Evolutionary conservation across 140 eudicot species (phyloP).

Genomic region (Flaveria floridana): DNA sequence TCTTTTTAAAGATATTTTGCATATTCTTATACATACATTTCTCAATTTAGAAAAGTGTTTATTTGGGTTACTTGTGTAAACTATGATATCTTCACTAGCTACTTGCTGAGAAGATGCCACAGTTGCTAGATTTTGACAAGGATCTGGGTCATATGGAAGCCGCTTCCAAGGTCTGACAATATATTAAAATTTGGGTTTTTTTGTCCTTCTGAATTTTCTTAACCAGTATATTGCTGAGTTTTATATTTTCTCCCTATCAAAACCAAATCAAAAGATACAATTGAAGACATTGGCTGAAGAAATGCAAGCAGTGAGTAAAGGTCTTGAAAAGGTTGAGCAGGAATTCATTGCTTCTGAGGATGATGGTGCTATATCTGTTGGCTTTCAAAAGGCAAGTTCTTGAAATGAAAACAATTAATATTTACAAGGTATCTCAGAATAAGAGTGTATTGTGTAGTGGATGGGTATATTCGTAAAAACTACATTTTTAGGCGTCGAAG

Average conservation of each 20-base stretch:
- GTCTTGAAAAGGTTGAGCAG: conserved; percentile 96
- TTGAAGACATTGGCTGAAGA: conserved; percentile 95
- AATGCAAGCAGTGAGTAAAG: conserved; percentile 99
- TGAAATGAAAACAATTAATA: background rate
- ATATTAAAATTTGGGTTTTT: background rate
- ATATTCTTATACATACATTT: conserved; percentile 5
- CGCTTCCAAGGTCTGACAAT: conserved; percentile 74
- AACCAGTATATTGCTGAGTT: background rate
- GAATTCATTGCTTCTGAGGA: conserved; percentile 84
- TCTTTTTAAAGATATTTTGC: background rate
- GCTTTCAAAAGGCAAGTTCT: conserved; percentile 71
- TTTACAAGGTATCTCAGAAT: background rate
- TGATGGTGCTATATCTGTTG: conserved; percentile 76
- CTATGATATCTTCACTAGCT: conserved; percentile 44
- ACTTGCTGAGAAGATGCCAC: conserved; percentile 86
- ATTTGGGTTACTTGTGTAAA: conserved; percentile 25
- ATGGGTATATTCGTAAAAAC: conserved; percentile 9
- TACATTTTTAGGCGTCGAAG: conserved; percentile 65
- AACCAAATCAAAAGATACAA: conserved; percentile 57
- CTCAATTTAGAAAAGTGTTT: conserved; percentile 5
- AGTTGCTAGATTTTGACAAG: conserved; percentile 86
- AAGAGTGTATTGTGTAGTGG: background rate
- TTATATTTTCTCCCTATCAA: background rate
- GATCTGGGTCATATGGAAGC: conserved; percentile 86
- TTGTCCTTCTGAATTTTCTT: background rate